Evolutionary conservation across 106 monocot species (phyloP).

Genomic region (Hemerocallis citrina): DNA sequence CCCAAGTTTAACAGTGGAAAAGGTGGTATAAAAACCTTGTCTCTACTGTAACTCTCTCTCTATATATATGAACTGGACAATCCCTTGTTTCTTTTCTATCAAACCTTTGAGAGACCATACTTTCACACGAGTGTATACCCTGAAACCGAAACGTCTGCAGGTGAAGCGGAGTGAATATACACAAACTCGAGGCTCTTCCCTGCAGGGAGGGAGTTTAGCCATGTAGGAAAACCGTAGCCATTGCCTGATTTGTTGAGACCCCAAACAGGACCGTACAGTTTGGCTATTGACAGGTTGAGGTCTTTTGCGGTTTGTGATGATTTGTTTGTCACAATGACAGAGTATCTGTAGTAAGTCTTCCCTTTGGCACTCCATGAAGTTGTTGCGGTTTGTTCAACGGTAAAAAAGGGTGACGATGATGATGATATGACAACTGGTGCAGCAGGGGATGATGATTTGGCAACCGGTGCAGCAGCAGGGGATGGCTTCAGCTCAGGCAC

Average conservation of each 20-base stretch:
- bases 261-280: slow-evolving; percentile 46
- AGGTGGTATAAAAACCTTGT: slow-evolving; percentile 11
- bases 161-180: slow-evolving; percentile 46
- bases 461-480: slow-evolving; percentile 32
- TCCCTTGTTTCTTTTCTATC: no score
- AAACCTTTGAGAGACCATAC: no score
- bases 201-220: slow-evolving; percentile 32
- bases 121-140: slow-evolving; percentile 34
- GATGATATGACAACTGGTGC: no score
- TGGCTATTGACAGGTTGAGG: slow-evolving; percentile 30
- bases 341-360: slow-evolving; percentile 43
- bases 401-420: slow-evolving; percentile 18
- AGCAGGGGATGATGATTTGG: no score
- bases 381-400: slow-evolving; percentile 42
- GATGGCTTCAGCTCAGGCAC: slow-evolving; percentile 18
- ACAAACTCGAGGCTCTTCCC: slow-evolving; percentile 58
- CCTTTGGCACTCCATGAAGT: slow-evolving; percentile 35
- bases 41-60: not conserved
- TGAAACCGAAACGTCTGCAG: slow-evolving; percentile 27
- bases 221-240: slow-evolving; percentile 34
- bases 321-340: slow-evolving; percentile 43
- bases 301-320: slow-evolving; percentile 38
- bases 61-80: no score
- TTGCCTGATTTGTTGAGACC: slow-evolving; percentile 31
- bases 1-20: not conserved